phyloP scores from a whole-genome alignment of 352 stramenopile species.

The Phytopythium aichiense region DNA sequence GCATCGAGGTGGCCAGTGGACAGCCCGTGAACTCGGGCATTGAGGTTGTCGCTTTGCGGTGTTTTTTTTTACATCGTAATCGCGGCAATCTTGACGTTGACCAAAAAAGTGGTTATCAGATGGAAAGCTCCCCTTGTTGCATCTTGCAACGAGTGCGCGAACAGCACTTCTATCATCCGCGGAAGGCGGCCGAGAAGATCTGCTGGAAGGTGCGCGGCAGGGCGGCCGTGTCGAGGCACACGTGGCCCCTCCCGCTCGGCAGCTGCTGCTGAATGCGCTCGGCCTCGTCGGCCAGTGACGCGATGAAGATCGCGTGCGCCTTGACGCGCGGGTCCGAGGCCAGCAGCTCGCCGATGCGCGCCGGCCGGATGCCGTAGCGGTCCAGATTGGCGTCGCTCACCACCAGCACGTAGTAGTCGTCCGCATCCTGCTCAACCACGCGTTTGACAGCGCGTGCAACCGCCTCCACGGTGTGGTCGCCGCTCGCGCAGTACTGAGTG shows the following conservation, averaged over 20 bases:
- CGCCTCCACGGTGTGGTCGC: conserved; percentile 93
- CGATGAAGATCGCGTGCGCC: conserved; percentile 82
- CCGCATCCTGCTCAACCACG: conserved; percentile 52
- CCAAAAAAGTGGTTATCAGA: conserved; percentile 4
- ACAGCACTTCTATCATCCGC: neutral
- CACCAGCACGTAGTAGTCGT: conserved; percentile 90
- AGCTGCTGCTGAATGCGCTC: conserved; percentile 57
- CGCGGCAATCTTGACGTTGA: no score
- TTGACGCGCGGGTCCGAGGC: conserved; percentile 50
- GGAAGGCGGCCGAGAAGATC: conserved; percentile 73
- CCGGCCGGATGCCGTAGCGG: conserved; percentile 84
- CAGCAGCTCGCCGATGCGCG: conserved; percentile 49
- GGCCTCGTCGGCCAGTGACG: conserved; percentile 81
- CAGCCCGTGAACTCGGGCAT: no score
- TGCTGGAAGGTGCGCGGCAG: conserved; percentile 80
- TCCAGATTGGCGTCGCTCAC: conserved; percentile 95
- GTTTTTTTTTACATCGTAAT: no score
- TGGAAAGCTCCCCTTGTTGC: neutral
- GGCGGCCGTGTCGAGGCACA: conserved; percentile 76
- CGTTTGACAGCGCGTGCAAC: conserved; percentile 78
- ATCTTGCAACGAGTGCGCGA: no score
- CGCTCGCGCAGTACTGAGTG: conserved; percentile 91
- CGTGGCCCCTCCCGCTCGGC: conserved; percentile 63
- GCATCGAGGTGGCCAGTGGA: no score
- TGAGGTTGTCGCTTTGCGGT: no score